A percentile compares a stretch with the other conserved stretches of the same genome.
phyloP scores from a whole-genome alignment of 2,329 filamentous ascomycete species.

The Calycina herbarum region DNA sequence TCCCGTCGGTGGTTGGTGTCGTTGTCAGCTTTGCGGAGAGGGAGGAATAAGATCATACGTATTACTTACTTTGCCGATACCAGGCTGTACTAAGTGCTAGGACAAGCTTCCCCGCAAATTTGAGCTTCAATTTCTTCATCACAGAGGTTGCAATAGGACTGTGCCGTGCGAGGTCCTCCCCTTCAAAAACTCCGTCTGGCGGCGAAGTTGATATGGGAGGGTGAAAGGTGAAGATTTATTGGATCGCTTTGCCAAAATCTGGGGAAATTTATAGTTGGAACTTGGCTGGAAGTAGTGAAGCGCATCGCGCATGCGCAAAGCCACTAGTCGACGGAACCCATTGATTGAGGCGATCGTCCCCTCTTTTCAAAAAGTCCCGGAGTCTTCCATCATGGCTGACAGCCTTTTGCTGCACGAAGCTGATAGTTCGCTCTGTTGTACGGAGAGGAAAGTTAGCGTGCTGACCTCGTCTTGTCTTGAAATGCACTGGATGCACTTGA shows the following conservation, averaged over 20 bases:
- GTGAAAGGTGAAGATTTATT: background rate
- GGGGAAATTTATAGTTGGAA: conserved; percentile 7
- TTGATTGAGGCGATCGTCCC: background rate
- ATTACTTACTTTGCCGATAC: background rate
- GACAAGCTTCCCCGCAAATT: conserved; percentile 26
- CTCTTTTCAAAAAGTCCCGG: background rate
- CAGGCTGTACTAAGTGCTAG: background rate
- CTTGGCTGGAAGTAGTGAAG: background rate
- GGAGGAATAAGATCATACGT: background rate
- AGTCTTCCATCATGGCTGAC: background rate
- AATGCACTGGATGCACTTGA: background rate
- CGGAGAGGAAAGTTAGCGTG: background rate
- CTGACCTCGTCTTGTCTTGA: background rate
- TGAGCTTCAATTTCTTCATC: no score
- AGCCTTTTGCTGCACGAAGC: no score
- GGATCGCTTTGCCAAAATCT: conserved; percentile 13
- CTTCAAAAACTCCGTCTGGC: background rate
- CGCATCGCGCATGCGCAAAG: conserved; percentile 1
- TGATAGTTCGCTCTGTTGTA: no score
- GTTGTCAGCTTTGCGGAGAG: background rate
- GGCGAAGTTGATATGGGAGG: background rate
- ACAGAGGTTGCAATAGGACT: background rate
- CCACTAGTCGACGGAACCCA: background rate
- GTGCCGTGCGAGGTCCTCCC: background rate
- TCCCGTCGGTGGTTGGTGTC: background rate